Conservation (phyloP, 441 rosid genomes). For the Monsonia emarginata region DNA sequence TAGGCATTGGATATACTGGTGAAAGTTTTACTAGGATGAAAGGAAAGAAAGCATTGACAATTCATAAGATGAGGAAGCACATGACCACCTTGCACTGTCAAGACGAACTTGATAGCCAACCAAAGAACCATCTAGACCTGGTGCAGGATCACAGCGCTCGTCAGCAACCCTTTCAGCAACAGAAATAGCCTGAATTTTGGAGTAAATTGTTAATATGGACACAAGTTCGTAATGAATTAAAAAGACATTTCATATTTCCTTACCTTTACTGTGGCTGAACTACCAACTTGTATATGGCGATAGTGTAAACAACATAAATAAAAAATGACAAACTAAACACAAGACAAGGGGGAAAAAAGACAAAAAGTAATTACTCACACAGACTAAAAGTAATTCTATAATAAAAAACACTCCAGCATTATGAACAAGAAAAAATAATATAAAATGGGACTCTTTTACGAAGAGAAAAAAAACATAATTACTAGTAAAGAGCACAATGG, state of each 20-base stretch:
- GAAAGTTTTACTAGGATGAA: neutral
- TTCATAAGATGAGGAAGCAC: constrained; percentile 13
- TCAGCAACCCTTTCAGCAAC: constrained; percentile 95
- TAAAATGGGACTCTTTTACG: neutral
- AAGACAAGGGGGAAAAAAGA: neutral
- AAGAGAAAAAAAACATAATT: neutral
- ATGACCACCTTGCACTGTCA: constrained; percentile 69
- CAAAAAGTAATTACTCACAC: too few relatives aligned
- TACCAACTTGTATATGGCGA: neutral
- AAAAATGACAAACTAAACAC: neutral
- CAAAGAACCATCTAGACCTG: constrained; percentile 72
- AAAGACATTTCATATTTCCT: neutral
- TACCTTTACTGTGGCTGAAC: neutral
- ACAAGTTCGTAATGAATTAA: neutral
- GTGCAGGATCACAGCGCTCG: constrained; percentile 82
- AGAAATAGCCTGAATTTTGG: constrained; percentile 65
- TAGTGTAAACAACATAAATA: neutral
- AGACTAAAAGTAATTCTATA: neutral
- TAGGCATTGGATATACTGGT: neutral
- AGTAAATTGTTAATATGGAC: neutral
- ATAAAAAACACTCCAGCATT: neutral
- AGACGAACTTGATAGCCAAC: constrained; percentile 99
- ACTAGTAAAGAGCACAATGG: neutral
- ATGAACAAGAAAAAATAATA: neutral
- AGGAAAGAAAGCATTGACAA: neutral